phyloP scores from a whole-genome alignment of 345 rosid genomes.

The Rhodamnia argentea region DNA sequence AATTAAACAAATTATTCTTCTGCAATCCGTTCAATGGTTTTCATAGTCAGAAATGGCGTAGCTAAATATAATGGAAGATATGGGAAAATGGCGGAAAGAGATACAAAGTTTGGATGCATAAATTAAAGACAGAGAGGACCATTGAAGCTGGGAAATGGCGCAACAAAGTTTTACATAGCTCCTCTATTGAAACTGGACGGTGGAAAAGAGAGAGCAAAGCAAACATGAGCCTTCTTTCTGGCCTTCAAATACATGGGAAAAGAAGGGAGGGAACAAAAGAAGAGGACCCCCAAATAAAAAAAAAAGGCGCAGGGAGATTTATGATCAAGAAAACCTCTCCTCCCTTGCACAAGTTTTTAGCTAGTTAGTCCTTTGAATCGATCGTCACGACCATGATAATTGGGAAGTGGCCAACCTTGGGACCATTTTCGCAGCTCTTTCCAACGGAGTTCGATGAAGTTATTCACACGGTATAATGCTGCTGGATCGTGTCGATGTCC shows the following conservation, averaged over 20 bases:
- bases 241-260: not conserved
- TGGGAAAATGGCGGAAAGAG: not conserved
- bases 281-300: not conserved
- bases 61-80: not conserved
- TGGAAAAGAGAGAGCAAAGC: constrained; percentile 1
- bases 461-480: constrained; percentile 63
- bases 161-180: not conserved
- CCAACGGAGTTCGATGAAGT: not conserved
- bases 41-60: not conserved
- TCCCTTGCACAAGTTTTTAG: not conserved
- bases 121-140: not conserved
- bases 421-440: not conserved
- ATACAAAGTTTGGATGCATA: not conserved
- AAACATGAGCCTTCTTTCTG: constrained; percentile 8
- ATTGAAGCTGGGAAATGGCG: not conserved
- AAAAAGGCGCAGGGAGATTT: not conserved
- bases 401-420: not conserved
- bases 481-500: constrained; percentile 70
- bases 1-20: not conserved
- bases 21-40: not conserved
- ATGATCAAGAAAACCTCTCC: not conserved
- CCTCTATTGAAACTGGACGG: not conserved
- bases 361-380: not conserved
- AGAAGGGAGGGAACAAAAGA: not conserved
- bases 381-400: not conserved